Evolutionary conservation across 176 grass and related monocot genomes (phyloP), one percentile per base, ranked within the genome.

Genomic region (Chloris gayana): DNA sequence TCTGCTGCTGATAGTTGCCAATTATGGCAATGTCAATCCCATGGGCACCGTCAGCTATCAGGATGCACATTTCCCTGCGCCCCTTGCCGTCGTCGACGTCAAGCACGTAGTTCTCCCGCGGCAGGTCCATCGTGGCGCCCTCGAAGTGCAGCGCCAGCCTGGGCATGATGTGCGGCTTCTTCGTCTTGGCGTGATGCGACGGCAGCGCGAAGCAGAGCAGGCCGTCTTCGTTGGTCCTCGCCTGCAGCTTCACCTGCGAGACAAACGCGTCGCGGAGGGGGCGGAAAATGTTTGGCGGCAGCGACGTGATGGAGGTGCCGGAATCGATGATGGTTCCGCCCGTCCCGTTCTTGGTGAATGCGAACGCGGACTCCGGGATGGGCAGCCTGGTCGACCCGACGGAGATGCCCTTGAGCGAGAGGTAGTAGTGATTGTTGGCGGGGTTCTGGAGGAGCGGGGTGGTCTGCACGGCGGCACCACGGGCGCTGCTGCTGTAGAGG

Each of bases 1-100:
- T 91, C 65, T 91, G 91, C 60, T 93, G 91, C 27, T 97, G 94
- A 22, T 78, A 91, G 73, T 91, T 93, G 46, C 94, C 91, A 21
- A 93, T 82, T 5, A 85, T 72, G 12, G 86, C 76, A 30, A 64
- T 18, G 27, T 79, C 73, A 7, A 22, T 18, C 4, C 33, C 56
- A 35, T 35, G 34, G 3, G 34, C 35, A 1, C 82, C 72, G 2
- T 56, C 2, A 31, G 75, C 69, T 21, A 91, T 14, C 42, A 86
- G 71, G n/a, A 87, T 64, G 54, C 85, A 76, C 22, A 70, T 77
- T 2, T 50, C 12, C 62, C 12, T 56, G 17, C 24, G 0, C 8
- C 70, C 81, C 4, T 56, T 41, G 7, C 42, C 47, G 10, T 67
- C 29, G 22, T 38, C 0, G 22, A 38, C 0, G 22, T 86, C 61